These are phyloP conservation scores for Neopestalotiopsis rosae DNA, from an alignment of 2,329 filamentous ascomycete genomes.

Conservation along the genomic window DNA sequence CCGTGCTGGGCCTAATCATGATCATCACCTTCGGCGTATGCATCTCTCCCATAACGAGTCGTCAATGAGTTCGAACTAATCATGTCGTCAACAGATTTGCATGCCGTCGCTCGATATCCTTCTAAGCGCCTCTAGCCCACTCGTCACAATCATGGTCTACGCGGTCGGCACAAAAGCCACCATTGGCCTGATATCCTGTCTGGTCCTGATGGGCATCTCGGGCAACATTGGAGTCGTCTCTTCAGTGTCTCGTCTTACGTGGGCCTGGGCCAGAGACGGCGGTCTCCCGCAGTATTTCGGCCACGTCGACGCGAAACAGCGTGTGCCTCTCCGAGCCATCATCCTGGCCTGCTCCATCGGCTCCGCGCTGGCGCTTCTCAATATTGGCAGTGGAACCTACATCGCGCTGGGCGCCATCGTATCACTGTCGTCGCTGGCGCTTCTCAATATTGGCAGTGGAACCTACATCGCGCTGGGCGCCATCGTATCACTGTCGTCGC, in stretches of 20 bases:
- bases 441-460: conserved; percentile 9
- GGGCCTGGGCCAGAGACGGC: conserved; percentile 16
- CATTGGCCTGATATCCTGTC: neutral
- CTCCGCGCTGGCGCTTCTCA: conserved; percentile 6
- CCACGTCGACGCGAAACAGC: conserved; percentile 9
- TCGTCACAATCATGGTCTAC: conserved; percentile 7
- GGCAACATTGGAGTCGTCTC: conserved; percentile 2
- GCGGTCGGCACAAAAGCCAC: neutral
- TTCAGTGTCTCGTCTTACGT: conserved; percentile 10
- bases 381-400: conserved; percentile 4
- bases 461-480: neutral
- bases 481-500: conserved; percentile 6
- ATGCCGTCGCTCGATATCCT: conserved; percentile 10
- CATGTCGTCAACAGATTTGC: neutral
- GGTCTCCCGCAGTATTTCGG: conserved; percentile 13
- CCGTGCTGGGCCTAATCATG: conserved; percentile 10
- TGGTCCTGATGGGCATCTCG: conserved; percentile 12
- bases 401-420: neutral
- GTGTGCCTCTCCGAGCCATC: conserved; percentile 10
- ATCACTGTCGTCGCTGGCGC: conserved; percentile 9
- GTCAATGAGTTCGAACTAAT: neutral
- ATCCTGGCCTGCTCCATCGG: neutral
- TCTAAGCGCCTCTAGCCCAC: neutral
- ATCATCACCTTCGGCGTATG: conserved; percentile 11
- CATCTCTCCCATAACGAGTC: too few species aligned